phyloP scores from a whole-genome alignment of 371 early-diverging fungal genomes.

The Mortierella sp. region DNA sequence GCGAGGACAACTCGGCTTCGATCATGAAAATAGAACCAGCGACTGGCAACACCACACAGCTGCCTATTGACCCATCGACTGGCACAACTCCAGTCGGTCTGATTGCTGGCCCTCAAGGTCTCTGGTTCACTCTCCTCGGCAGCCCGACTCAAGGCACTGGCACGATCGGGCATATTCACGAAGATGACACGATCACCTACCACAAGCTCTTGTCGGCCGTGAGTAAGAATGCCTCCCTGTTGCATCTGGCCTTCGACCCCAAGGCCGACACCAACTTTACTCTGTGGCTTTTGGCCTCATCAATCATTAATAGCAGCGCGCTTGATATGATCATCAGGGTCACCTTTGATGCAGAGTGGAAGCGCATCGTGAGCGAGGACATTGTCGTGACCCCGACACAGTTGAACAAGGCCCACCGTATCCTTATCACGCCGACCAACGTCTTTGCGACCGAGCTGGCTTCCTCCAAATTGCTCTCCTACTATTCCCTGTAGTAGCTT shows the following conservation, averaged over 20 bases:
- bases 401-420: constrained; percentile 33
- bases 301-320: constrained; percentile 34
- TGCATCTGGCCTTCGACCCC: constrained; percentile 38
- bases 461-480: constrained; percentile 22
- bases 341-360: constrained; percentile 16
- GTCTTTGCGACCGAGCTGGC: constrained; percentile 36
- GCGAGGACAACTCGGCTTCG: constrained; percentile 23
- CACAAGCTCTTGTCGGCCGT: constrained; percentile 9
- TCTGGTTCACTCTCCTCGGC: constrained; percentile 44
- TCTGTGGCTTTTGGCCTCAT: constrained; percentile 40
- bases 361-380: constrained; percentile 26
- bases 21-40: constrained; percentile 31
- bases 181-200: constrained; percentile 14
- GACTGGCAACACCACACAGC: background rate
- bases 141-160: constrained; percentile 24
- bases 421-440: constrained; percentile 12
- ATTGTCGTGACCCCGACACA: constrained; percentile 31
- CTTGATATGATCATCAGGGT: constrained; percentile 44
- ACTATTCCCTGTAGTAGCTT: background rate
- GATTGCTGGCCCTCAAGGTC: constrained; percentile 29
- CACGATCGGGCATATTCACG: constrained; percentile 30
- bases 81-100: constrained; percentile 41
- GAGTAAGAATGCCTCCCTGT: constrained; percentile 20
- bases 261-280: constrained; percentile 7
- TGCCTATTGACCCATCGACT: constrained; percentile 3